Evolutionary conservation across 495 filamentous ascomycete species (phyloP).

Genomic region (Neurospora sp.): DNA sequence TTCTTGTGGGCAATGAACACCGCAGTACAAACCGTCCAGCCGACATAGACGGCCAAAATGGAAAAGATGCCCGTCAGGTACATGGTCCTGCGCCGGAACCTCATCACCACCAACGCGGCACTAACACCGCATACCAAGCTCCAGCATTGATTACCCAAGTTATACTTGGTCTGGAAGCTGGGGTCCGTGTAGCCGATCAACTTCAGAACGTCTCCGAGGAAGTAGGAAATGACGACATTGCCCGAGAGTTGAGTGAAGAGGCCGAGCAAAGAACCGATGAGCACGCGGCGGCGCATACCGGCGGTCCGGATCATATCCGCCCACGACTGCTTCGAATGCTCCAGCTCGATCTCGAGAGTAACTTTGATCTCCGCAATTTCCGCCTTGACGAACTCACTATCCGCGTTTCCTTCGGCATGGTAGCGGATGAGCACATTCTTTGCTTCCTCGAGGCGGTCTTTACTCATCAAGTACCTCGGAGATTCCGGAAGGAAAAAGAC

Average conservation of each 20-base stretch:
- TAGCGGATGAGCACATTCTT: constrained; percentile 46
- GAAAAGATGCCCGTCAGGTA: constrained; percentile 47
- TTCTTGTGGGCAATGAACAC: constrained; percentile 26
- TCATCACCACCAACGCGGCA: constrained; percentile 43
- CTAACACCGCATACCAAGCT: constrained; percentile 43
- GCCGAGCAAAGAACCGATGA: constrained; percentile 48
- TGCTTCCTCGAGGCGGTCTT: constrained; percentile 50
- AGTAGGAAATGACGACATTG: constrained; percentile 54
- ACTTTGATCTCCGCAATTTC: constrained; percentile 51
- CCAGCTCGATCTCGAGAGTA: constrained; percentile 48
- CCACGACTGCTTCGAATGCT: constrained; percentile 47
- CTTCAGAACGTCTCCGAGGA: constrained; percentile 40
- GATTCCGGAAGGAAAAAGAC: constrained; percentile 51
- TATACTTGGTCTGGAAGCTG: constrained; percentile 42
- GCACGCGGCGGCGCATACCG: constrained; percentile 45
- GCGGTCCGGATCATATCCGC: constrained; percentile 42
- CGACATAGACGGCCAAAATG: constrained; percentile 47
- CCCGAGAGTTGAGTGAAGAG: constrained; percentile 56
- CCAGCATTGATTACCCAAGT: constrained; percentile 52
- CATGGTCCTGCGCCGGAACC: constrained; percentile 48
- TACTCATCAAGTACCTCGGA: constrained; percentile 48
- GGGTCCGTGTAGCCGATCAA: constrained; percentile 43
- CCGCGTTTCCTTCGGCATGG: constrained; percentile 50
- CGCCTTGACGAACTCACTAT: constrained; percentile 45
- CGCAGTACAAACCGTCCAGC: constrained; percentile 49